Evolutionary conservation across 306 rosid genomes (phyloP).

Genomic region (Sechiopsis laciniata): DNA sequence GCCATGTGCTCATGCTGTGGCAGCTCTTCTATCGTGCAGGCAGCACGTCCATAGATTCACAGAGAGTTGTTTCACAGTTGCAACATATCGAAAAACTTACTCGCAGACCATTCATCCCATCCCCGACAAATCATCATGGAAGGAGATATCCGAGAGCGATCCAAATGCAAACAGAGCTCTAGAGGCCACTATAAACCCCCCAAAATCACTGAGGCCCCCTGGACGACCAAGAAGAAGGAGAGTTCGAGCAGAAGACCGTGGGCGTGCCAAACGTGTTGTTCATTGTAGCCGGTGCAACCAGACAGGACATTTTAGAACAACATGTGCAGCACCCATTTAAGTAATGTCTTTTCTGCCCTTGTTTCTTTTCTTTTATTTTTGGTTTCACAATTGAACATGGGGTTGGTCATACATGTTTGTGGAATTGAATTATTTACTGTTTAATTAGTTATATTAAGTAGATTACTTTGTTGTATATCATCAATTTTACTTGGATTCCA

Average conservation of each 20-base stretch:
- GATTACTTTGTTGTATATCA: slow-evolving; percentile 4
- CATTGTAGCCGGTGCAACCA: slow-evolving; percentile 57
- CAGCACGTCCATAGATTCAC: slow-evolving; percentile 50
- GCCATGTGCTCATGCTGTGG: slow-evolving; percentile 52
- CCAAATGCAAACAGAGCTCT: slow-evolving; percentile 20
- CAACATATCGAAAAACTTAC: slow-evolving; percentile 46
- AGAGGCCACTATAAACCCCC: slow-evolving; percentile 38
- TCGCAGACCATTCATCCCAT: slow-evolving; percentile 51
- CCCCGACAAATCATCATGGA: slow-evolving; percentile 47
- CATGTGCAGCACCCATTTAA: slow-evolving; percentile 47
- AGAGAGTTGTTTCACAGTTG: slow-evolving; percentile 46
- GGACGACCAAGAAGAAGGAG: slow-evolving; percentile 43
- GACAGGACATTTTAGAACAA: slow-evolving; percentile 49
- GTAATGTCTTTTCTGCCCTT: not conserved
- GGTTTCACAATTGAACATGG: not conserved
- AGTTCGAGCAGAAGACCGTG: slow-evolving; percentile 37
- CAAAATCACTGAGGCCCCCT: slow-evolving; percentile 44
- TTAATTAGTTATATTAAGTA: slow-evolving; percentile 12
- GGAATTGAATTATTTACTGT: slow-evolving; percentile 16
- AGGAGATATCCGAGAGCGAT: slow-evolving; percentile 24
- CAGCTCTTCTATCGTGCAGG: slow-evolving; percentile 47
- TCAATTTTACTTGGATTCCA: slow-evolving; percentile 9
- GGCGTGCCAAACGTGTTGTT: slow-evolving; percentile 42
- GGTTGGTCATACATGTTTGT: slow-evolving; percentile 7
- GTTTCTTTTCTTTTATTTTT: not conserved